Evolutionary conservation across 331 rosid genomes (phyloP).

Genomic region (Ulmus americana): DNA sequence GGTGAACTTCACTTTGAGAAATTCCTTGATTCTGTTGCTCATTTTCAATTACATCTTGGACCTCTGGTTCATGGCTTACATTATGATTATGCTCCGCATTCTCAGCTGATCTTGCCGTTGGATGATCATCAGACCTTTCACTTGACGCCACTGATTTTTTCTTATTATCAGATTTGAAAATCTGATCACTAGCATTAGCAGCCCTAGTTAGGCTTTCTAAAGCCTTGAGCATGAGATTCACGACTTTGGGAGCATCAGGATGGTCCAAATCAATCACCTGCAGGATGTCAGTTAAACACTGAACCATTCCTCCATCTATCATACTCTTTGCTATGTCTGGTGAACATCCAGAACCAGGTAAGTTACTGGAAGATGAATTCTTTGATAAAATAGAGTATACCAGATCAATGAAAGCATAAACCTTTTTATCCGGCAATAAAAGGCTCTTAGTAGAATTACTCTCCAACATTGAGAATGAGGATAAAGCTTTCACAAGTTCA

Average conservation of each 20-base stretch:
- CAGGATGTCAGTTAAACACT: constrained; percentile 68
- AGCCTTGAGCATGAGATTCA: constrained; percentile 76
- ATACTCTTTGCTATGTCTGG: constrained; percentile 94
- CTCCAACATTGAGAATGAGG: constrained; percentile 53
- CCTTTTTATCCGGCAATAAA: constrained; percentile 85
- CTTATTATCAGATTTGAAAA: constrained; percentile 74
- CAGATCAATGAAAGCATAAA: constrained; percentile 72
- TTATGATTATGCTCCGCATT: constrained; percentile 46
- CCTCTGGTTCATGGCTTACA: constrained; percentile 49
- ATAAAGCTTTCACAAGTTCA: constrained; percentile 79
- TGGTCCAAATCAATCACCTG: constrained; percentile 96
- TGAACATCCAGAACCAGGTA: constrained; percentile 92
- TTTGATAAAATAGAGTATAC: constrained; percentile 83
- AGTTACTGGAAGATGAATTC: constrained; percentile 79
- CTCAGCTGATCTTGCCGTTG: constrained; percentile 47
- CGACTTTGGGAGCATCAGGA: constrained; percentile 92
- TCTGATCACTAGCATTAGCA: constrained; percentile 87
- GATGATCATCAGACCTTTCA: constrained; percentile 62
- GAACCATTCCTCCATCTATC: constrained; percentile 94
- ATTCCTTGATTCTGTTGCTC: constrained; percentile 47
- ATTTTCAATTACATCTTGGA: constrained; percentile 39
- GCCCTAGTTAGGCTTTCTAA: constrained; percentile 89
- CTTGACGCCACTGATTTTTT: constrained; percentile 53
- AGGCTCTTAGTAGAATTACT: constrained; percentile 46
- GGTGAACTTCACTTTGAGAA: constrained; percentile 49